These are phyloP conservation scores for Pneumocystis jirovecii DNA, from an alignment of 1,139 yeast genomes.

Conservation along the genomic window DNA sequence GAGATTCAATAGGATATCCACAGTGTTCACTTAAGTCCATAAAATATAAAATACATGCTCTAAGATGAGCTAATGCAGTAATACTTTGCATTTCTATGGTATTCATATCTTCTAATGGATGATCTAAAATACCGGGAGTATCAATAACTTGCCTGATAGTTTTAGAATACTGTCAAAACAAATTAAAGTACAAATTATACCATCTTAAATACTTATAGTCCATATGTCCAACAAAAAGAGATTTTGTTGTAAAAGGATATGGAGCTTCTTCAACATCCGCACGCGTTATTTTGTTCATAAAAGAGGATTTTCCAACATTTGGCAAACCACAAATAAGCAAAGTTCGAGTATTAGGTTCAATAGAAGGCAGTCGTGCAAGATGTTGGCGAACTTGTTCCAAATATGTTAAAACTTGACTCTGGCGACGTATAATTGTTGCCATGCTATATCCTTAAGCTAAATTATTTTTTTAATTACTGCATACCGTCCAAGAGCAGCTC, in stretches of 20 bases:
- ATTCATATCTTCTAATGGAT: constrained; percentile 99
- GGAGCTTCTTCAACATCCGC: constrained; percentile 99
- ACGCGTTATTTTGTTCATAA: constrained; percentile 80
- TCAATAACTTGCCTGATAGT: constrained; percentile 65
- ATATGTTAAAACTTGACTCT: constrained; percentile 83
- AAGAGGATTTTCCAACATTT: constrained; percentile 95
- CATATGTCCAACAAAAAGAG: constrained; percentile 89
- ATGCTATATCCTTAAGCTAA: constrained; percentile 33
- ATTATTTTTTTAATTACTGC: background rate
- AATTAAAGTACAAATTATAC: constrained; percentile 13
- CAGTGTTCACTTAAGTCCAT: constrained; percentile 99
- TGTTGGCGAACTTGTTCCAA: constrained; percentile 98
- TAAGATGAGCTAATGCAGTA: constrained; percentile 93
- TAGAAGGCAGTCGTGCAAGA: constrained; percentile 92
- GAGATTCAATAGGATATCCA: constrained; percentile 94
- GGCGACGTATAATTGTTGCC: constrained; percentile 92
- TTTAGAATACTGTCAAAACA: background rate
- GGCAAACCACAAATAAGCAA: constrained; percentile 96
- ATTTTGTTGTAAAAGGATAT: constrained; percentile 93
- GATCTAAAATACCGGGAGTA: constrained; percentile 96
- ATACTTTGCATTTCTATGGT: constrained; percentile 98
- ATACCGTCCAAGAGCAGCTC: constrained; percentile 81
- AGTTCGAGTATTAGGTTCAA: constrained; percentile 97
- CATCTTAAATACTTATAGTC: constrained; percentile 93
- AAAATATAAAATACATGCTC: constrained; percentile 89